Percentiles rank a stretch among this genome's conserved stretches.
Conservation (phyloP, 1,284 basidiomycete species). For the Peniophora sp. region DNA sequence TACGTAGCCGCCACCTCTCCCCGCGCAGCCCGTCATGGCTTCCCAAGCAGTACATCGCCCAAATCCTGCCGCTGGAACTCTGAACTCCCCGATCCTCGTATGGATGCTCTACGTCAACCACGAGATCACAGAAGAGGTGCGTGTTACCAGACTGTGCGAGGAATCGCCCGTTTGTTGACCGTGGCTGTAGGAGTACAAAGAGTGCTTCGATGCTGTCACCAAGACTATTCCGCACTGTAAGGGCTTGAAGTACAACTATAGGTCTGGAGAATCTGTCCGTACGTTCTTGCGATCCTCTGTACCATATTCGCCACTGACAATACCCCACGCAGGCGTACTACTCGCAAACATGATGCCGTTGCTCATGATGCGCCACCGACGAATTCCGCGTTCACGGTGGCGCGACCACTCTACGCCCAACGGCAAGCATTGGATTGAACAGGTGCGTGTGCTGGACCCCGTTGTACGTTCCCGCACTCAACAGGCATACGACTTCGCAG, state of each 20-base stretch:
- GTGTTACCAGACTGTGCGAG: constrained; percentile 12
- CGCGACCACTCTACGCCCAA: constrained; percentile 47
- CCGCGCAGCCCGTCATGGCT: background rate
- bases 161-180: background rate
- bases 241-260: constrained; percentile 41
- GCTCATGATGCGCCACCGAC: constrained; percentile 76
- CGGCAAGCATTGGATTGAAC: constrained; percentile 77
- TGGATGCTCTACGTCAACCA: constrained; percentile 73
- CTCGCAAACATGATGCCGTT: constrained; percentile 69
- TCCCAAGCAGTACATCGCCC: too few relatives aligned
- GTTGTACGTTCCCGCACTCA: too few relatives aligned
- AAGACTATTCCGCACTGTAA: constrained; percentile 47
- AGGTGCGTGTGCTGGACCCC: constrained; percentile 33
- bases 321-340: constrained; percentile 42
- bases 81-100: constrained; percentile 58
- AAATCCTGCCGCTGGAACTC: too few relatives aligned
- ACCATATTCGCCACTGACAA: background rate
- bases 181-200: constrained; percentile 53
- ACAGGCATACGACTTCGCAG: background rate
- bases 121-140: constrained; percentile 57
- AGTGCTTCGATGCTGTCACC: constrained; percentile 46
- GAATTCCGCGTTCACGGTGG: constrained; percentile 70
- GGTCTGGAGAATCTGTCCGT: constrained; percentile 58
- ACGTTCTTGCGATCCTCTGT: constrained; percentile 20
- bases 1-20: background rate